Conservation (phyloP, 1,139 yeast genomes). For the Suhomyces ambrosiae region DNA sequence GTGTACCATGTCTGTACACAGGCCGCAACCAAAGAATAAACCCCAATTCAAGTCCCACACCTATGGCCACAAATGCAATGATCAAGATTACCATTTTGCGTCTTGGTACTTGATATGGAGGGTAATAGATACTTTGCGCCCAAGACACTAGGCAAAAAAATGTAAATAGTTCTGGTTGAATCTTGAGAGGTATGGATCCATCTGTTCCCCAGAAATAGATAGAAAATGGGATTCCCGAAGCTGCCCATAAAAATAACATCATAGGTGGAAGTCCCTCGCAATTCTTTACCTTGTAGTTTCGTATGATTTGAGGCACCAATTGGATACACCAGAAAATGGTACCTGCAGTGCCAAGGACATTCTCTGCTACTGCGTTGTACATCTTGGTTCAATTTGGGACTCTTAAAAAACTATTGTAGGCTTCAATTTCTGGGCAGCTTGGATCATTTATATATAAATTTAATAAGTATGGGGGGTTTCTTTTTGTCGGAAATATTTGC, state of each 20-base stretch:
- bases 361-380: slow-evolving; percentile 51
- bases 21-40: slow-evolving; percentile 72
- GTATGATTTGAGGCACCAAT: slow-evolving; percentile 77
- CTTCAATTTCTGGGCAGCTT: not conserved
- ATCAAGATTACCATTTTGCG: slow-evolving; percentile 41
- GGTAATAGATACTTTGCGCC: slow-evolving; percentile 77
- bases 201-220: slow-evolving; percentile 75
- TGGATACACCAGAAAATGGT: slow-evolving; percentile 92
- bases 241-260: slow-evolving; percentile 85
- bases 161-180: slow-evolving; percentile 87
- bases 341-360: slow-evolving; percentile 85
- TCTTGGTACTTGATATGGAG: slow-evolving; percentile 55
- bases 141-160: slow-evolving; percentile 69
- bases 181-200: slow-evolving; percentile 72
- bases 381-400: slow-evolving; percentile 2
- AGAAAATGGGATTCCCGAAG: slow-evolving; percentile 81
- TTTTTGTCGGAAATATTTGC: too few species aligned
- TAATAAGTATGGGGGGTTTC: too few species aligned
- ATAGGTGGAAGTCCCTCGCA: slow-evolving; percentile 83
- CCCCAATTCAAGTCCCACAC: slow-evolving; percentile 68
- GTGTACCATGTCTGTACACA: slow-evolving; percentile 56
- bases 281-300: slow-evolving; percentile 72
- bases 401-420: not conserved
- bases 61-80: slow-evolving; percentile 40
- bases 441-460: slow-evolving; percentile 1